Evolutionary conservation across 495 filamentous ascomycete species (phyloP), one percentile per base, ranked within the genome.

Genomic region (Trichoderma erinaceum): DNA sequence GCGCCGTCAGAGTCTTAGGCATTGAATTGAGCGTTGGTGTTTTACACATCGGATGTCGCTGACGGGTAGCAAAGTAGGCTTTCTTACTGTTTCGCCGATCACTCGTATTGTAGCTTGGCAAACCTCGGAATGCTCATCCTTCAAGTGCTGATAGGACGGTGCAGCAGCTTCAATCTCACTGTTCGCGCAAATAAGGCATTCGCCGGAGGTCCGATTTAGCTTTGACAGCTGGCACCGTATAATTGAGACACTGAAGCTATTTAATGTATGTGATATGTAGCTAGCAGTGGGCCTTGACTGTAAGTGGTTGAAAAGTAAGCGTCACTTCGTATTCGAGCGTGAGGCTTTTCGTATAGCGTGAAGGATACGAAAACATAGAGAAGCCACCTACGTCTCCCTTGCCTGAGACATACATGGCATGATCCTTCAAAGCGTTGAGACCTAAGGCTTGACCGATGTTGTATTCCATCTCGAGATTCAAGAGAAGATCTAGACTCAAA

Each of bases 331-430:
- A 61, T 61, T 29, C 56, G 56, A 61, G 56, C 56, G 11, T 27
- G 56, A 61, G 56, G 56, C 56, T 61, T 27, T 29, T 61, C 56
- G 56, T 32, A 32, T 29, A 27, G 56, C 56, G 56, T 27, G 23
- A n/a, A 61, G 23, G 56, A 61, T 61, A 61, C 56, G 56, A 61
- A 61, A 12, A 12, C 23, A 61, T 61, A 0, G 13, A 32, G 56
- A 25, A 61, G 56, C 56, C 56, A 61, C 56, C 56, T 61, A 61
- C 56, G 56, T 61, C 56, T n/a, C 56, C 23, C 56, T 61, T 18
- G 56, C 12, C 56, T 61, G 23, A 61, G 56, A 61, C 10, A 32
- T 13, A 61, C 25, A 32, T 61, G 23, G 27, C 25, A 32, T 61
- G 23, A 29, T 61, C 12, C 56, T 61, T 5, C 27, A 29, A 61